phyloP scores from a whole-genome alignment of 768 basidiomycete species.

The Leccinum disarticulatum region DNA sequence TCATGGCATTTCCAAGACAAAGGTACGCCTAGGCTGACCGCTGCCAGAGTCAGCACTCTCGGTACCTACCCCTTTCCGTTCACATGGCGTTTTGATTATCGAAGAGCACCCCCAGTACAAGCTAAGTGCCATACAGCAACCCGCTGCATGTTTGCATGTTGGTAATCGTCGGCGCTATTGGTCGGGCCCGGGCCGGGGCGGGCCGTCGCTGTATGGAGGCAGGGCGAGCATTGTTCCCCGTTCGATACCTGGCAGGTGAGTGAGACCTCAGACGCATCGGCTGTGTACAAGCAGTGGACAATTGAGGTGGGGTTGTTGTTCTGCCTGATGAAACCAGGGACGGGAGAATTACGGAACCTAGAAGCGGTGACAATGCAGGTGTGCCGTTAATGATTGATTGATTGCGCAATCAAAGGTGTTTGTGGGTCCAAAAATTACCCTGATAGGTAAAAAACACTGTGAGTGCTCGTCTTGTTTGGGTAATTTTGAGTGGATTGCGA shows the following conservation, averaged over 20 bases:
- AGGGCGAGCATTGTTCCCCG: neutral
- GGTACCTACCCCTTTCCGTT: neutral
- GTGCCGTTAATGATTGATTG: slow-evolving; percentile 16
- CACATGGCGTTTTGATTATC: no score
- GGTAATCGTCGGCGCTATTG: neutral
- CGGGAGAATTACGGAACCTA: neutral
- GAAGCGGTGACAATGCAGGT: neutral
- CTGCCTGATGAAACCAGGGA: neutral
- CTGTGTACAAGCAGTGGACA: slow-evolving; percentile 3
- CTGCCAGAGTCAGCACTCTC: neutral
- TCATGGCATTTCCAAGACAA: neutral
- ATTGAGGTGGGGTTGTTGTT: slow-evolving; percentile 1
- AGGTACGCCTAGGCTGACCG: neutral
- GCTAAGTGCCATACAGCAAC: neutral
- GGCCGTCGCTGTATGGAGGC: neutral
- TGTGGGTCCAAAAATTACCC: slow-evolving; percentile 35
- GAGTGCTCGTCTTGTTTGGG: slow-evolving; percentile 14
- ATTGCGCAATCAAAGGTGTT: slow-evolving; percentile 27
- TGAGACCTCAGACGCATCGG: no score
- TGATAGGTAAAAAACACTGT: slow-evolving; percentile 12
- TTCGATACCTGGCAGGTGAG: neutral
- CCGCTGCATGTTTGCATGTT: neutral
- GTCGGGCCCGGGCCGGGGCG: neutral
- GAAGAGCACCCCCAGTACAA: neutral
- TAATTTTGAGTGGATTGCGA: slow-evolving; percentile 32